Percentiles rank a stretch among this genome's conserved stretches.
These are phyloP conservation scores for Drechslerella dactyloides DNA, from an alignment of 2,329 filamentous ascomycete genomes.

Conservation along the genomic window DNA sequence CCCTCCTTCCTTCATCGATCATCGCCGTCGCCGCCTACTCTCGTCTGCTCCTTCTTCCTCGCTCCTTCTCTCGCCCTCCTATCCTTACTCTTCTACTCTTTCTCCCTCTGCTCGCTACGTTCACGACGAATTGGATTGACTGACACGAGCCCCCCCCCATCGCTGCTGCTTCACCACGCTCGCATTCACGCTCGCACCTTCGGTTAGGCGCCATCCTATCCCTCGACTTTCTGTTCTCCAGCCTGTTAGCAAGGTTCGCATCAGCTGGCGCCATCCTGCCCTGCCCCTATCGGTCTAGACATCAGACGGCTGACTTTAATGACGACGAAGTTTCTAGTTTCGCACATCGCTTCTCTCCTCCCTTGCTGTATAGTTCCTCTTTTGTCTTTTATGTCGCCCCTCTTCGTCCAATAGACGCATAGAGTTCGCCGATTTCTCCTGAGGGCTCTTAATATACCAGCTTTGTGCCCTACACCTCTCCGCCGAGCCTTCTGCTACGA, in stretches of 20 bases:
- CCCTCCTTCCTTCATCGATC: conserved; percentile 18
- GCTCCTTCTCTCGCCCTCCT: background rate
- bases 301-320: conserved; percentile 16
- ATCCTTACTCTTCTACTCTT: background rate
- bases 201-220: conserved; percentile 38
- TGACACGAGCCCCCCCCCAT: conserved; percentile 23
- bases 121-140: conserved; percentile 17
- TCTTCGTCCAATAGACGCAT: conserved; percentile 34
- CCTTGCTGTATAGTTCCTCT: conserved; percentile 6
- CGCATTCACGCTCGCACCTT: conserved; percentile 31
- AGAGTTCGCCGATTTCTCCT: conserved; percentile 14
- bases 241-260: conserved; percentile 40
- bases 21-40: background rate
- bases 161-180: conserved; percentile 3
- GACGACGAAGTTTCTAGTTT: conserved; percentile 9
- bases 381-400: conserved; percentile 6
- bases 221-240: conserved; percentile 20
- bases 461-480: background rate
- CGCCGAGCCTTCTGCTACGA: background rate
- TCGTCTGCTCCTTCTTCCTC: background rate
- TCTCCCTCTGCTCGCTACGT: background rate
- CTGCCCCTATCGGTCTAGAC: conserved; percentile 16
- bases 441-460: background rate
- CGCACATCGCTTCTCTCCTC: background rate
- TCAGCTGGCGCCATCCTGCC: background rate